Evolutionary conservation across 257 asterid species (phyloP).

Genomic region (Buddleja alternifolia): DNA sequence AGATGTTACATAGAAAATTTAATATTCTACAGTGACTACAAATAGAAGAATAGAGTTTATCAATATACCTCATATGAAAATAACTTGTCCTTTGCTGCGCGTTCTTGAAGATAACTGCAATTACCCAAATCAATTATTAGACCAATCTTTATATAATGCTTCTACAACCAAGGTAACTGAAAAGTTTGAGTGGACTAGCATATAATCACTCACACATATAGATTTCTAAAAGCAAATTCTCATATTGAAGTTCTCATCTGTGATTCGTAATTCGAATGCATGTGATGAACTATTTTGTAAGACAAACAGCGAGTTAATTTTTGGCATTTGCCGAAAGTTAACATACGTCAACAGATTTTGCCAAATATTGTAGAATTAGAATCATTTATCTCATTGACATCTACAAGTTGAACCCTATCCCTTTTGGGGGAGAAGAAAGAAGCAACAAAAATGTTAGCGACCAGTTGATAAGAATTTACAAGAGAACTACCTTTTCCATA

Average conservation of each 20-base stretch:
- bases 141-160: not conserved
- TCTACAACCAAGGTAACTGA: not conserved
- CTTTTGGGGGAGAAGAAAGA: not conserved
- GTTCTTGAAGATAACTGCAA: conserved; percentile 88
- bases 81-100: conserved; percentile 69
- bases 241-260: not conserved
- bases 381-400: conserved; percentile 2
- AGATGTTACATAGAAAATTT: not conserved
- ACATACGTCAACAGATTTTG: not conserved
- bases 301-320: conserved; percentile 7
- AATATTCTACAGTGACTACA: not conserved
- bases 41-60: not conserved
- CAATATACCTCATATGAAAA: conserved; percentile 85
- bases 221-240: not conserved
- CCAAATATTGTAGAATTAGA: not conserved
- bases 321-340: conserved; percentile 6
- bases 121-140: conserved; percentile 23
- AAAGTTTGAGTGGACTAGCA: conserved; percentile 1
- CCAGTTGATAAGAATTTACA: not conserved
- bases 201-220: not conserved
- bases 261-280: not conserved
- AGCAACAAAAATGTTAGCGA: not conserved
- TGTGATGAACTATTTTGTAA: not conserved
- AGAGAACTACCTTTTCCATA: conserved; percentile 20
- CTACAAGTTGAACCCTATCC: conserved; percentile 5